phyloP scores from a whole-genome alignment of 768 basidiomycete species.

The Lentinus brumalis region DNA sequence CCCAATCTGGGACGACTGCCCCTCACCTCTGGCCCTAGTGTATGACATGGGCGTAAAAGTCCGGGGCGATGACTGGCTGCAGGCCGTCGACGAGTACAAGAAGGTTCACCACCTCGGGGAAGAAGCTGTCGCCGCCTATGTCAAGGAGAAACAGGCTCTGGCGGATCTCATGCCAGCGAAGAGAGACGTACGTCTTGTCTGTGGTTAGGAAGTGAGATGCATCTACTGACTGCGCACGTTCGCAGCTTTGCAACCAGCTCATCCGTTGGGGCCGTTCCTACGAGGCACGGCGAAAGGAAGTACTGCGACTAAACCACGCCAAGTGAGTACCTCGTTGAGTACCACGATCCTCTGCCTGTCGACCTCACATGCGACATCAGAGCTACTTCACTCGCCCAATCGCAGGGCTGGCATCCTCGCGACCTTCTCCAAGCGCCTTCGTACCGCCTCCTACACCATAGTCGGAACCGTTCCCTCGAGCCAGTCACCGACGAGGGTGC shows the following conservation, averaged over 20 bases:
- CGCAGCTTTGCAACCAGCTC: constrained; percentile 11
- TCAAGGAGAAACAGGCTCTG: constrained; percentile 9
- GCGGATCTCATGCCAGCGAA: constrained; percentile 7
- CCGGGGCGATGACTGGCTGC: constrained; percentile 13
- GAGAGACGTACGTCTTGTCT: constrained; percentile 14
- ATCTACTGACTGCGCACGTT: background rate
- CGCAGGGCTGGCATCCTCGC: constrained; percentile 43
- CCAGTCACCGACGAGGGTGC: constrained; percentile 39
- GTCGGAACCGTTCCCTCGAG: constrained; percentile 44
- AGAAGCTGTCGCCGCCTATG: constrained; percentile 11
- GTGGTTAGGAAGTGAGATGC: background rate
- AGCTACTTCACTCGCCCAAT: constrained; percentile 34
- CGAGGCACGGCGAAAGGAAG: background rate
- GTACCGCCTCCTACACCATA: constrained; percentile 41
- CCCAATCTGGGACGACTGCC: too few relatives aligned
- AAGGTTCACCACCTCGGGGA: constrained; percentile 13
- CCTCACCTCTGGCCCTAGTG: too few relatives aligned
- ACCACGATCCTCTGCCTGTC: background rate
- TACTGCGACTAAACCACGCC: background rate
- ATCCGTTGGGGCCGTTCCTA: constrained; percentile 10
- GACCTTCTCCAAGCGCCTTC: constrained; percentile 44
- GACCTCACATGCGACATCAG: constrained; percentile 29
- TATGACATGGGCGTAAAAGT: background rate
- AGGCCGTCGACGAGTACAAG: constrained; percentile 26
- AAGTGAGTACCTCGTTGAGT: constrained; percentile 8